A percentile compares a stretch with the other conserved stretches of the same genome.
Evolutionary conservation across 768 basidiomycete genomes (phyloP).

Genomic region (Naganishia friedmannii): DNA sequence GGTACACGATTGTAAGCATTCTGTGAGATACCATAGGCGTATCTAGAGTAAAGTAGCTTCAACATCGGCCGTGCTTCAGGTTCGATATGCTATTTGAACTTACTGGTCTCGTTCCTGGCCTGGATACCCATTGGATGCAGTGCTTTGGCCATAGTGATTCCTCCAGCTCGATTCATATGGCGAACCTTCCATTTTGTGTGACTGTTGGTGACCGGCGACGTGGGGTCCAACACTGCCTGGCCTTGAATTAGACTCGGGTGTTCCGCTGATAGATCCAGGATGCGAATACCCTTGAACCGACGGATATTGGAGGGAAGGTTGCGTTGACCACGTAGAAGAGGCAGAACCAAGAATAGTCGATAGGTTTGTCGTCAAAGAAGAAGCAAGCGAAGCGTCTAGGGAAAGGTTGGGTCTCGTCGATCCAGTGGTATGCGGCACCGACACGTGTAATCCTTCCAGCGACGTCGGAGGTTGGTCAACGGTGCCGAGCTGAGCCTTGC

Average conservation of each 20-base stretch:
- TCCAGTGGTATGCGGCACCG: slow-evolving; percentile 10
- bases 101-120: slow-evolving; percentile 5
- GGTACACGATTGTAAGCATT: slow-evolving; percentile 17
- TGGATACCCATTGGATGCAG: background rate
- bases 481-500: slow-evolving; percentile 3
- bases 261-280: slow-evolving; percentile 16
- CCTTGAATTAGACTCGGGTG: slow-evolving; percentile 11
- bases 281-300: slow-evolving; percentile 12
- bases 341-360: slow-evolving; percentile 19
- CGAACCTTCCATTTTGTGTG: slow-evolving; percentile 14
- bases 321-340: slow-evolving; percentile 16
- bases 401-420: slow-evolving; percentile 7
- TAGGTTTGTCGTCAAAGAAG: background rate
- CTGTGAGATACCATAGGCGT: slow-evolving; percentile 6
- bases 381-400: slow-evolving; percentile 5
- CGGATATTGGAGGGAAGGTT: background rate
- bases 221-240: slow-evolving; percentile 12
- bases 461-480: slow-evolving; percentile 5
- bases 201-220: slow-evolving; percentile 3
- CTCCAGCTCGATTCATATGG: slow-evolving; percentile 22
- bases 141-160: slow-evolving; percentile 14
- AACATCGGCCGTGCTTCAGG: background rate
- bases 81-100: background rate
- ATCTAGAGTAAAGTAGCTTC: background rate
- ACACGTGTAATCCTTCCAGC: background rate